phyloP scores from a whole-genome alignment of 306 rosid genomes.

The Abrus pulchellus region DNA sequence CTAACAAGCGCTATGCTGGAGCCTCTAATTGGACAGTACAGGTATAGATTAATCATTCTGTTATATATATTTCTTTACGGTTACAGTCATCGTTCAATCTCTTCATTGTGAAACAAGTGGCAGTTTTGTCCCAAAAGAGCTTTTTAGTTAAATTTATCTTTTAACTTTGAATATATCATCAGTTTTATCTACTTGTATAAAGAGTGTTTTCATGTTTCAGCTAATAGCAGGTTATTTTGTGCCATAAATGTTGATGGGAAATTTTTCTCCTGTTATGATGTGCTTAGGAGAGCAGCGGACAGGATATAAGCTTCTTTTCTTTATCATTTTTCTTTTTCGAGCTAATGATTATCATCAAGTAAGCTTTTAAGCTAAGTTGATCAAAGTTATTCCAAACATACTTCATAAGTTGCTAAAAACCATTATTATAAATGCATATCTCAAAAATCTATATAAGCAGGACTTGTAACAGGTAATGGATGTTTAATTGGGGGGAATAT shows the following conservation, averaged over 20 bases:
- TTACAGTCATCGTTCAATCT: slow-evolving; percentile 9
- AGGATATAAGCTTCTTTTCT: background rate
- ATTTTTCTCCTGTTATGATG: background rate
- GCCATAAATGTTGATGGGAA: background rate
- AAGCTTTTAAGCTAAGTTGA: slow-evolving; percentile 4
- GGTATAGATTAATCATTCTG: slow-evolving; percentile 56
- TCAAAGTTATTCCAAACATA: background rate
- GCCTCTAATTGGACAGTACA: slow-evolving; percentile 88
- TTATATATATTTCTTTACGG: background rate
- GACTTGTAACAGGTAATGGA: background rate
- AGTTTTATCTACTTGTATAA: background rate
- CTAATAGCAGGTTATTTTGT: slow-evolving; percentile 12
- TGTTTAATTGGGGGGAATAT: background rate
- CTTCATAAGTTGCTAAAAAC: background rate
- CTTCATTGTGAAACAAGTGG: background rate
- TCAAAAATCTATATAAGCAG: background rate
- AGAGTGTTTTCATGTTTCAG: slow-evolving; percentile 2
- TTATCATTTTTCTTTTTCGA: background rate
- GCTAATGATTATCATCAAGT: background rate
- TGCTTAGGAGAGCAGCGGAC: background rate
- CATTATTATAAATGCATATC: background rate
- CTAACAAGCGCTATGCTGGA: slow-evolving; percentile 97
- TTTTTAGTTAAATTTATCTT: background rate
- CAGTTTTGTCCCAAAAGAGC: background rate
- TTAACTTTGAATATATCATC: slow-evolving; percentile 21